phyloP scores from a whole-genome alignment of 2,329 filamentous ascomycete genomes.

The Boeremia exigua region DNA sequence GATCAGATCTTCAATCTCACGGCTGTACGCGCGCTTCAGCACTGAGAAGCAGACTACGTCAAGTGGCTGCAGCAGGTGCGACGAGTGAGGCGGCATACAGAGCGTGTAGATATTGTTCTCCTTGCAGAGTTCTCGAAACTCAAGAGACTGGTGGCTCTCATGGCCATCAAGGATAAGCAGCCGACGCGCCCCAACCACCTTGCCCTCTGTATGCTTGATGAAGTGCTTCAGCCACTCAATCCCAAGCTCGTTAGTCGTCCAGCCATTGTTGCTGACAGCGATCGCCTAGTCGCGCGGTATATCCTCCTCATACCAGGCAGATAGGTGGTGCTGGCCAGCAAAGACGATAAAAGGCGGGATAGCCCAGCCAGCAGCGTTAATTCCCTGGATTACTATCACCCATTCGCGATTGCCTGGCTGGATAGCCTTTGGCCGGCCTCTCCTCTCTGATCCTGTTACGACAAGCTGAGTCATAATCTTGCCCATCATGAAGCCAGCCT shows the following conservation, averaged over 20 bases:
- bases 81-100: slow-evolving; percentile 27
- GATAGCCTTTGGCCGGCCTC: background rate
- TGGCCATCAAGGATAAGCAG: slow-evolving; percentile 34
- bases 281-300: slow-evolving; percentile 35
- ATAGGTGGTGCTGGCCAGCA: slow-evolving; percentile 7
- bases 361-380: slow-evolving; percentile 11
- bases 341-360: background rate
- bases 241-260: slow-evolving; percentile 43
- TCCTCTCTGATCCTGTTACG: background rate
- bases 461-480: background rate
- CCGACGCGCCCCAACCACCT: slow-evolving; percentile 4
- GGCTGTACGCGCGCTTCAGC: slow-evolving; percentile 42
- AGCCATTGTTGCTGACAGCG: slow-evolving; percentile 34
- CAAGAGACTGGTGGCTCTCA: slow-evolving; percentile 36
- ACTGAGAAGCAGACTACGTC: slow-evolving; percentile 47
- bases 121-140: slow-evolving; percentile 1
- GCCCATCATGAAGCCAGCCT: slow-evolving; percentile 4
- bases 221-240: slow-evolving; percentile 41
- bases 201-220: too few species aligned
- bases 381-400: slow-evolving; percentile 15
- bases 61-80: slow-evolving; percentile 49
- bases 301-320: slow-evolving; percentile 16
- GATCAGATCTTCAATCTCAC: slow-evolving; percentile 36
- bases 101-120: too few species aligned
- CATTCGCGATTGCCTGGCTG: slow-evolving; percentile 18